Base-by-base conservation (phyloP, 306 rosid species). In the Cicer arietinum region DNA sequence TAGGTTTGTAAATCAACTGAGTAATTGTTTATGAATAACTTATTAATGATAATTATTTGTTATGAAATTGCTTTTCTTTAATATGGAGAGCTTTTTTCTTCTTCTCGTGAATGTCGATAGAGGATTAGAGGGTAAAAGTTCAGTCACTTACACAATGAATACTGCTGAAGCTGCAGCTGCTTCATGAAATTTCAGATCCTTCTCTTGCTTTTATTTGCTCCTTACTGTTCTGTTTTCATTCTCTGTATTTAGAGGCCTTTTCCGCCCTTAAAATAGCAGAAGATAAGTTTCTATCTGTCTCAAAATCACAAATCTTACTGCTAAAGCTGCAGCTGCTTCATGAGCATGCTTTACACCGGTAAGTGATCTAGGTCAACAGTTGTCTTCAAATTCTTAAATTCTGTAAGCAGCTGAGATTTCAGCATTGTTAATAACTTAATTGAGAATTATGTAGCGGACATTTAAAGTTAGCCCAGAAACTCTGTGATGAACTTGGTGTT, bases 321-420 rank as follows among this genome's bases (percentile, higher is more conserved):
- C 79, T 90, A 10, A 94, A 91, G 87, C 84, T 94, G 83, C 98
- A 94, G 86, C 87, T 94, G 80, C 90, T 94, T 77, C 98, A 94
- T 59, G 97, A 91, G 84, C 91, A 76, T 81, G 92, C 96, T 73
- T 84, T 94, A 69, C 96, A 91, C 74, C 87, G 88, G 98, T 91
- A 81, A 70, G 87, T 57, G 60, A 61, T 67, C 61, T 35, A 3
- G 43, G 52, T 69, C 56, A 75, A 78, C 35, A 40, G 18, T 66
- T 69, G 64, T 52, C 65, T 75, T 69, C 7, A 51, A 59, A 56
- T 58, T 72, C 40, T 76, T 68, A 42, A 66, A 56, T 30, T 70
- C 30, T 70, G 18, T 50, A 52, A 47, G 46, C 69, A 73, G 64
- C 61, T 56, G 65, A 11, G 50, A 65, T 74, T 64, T 77, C 20